Conservation (phyloP, 345 rosid genomes). For the Corchorus olitorius region DNA sequence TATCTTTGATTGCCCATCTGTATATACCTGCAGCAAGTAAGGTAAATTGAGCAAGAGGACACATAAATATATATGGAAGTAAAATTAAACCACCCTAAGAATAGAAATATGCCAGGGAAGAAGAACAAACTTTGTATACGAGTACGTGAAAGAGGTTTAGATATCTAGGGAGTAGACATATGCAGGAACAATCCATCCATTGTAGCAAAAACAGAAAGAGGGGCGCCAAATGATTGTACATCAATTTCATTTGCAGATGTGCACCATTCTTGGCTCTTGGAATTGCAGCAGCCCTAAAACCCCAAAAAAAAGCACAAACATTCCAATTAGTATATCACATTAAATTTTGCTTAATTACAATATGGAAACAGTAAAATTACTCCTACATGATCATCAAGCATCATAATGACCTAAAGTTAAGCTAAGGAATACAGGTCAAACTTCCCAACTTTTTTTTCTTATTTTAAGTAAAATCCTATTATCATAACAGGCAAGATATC, state of each 20-base stretch:
- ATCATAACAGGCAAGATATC: neutral
- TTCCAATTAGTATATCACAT: neutral
- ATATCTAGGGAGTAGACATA: constrained; percentile 80
- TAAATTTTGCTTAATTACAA: neutral
- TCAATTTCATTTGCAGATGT: constrained; percentile 83
- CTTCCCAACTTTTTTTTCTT: neutral
- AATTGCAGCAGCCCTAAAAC: constrained; percentile 76
- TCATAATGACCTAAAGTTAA: neutral
- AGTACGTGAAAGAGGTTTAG: constrained; percentile 79
- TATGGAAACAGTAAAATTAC: neutral
- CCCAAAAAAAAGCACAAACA: constrained; percentile 6
- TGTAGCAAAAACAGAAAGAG: constrained; percentile 73
- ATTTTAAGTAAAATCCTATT: neutral
- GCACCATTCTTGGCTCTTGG: constrained; percentile 80
- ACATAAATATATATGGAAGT: neutral
- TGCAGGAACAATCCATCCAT: constrained; percentile 83
- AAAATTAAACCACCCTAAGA: neutral
- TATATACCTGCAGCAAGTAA: constrained; percentile 50
- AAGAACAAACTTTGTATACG: constrained; percentile 67
- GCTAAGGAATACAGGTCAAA: neutral
- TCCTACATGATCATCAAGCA: neutral
- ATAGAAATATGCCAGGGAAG: constrained; percentile 25
- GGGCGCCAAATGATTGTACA: constrained; percentile 82
- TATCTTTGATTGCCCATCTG: constrained; percentile 54
- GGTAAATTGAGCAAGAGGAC: constrained; percentile 2